Base-by-base conservation (phyloP, 306 rosid species). In the Urtica urens region DNA sequence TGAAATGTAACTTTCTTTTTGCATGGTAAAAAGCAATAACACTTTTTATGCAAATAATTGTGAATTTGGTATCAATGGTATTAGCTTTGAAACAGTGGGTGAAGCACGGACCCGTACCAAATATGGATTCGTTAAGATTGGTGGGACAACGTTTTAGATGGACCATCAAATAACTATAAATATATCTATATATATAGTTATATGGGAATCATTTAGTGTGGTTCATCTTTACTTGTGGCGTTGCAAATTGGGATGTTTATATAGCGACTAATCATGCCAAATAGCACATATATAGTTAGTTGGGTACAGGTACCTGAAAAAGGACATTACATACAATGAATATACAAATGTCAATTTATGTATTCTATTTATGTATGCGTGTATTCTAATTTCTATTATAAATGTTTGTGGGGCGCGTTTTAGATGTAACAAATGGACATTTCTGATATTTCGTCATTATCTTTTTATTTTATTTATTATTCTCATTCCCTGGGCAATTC, bases 31-130 rank as follows among this genome's bases (percentile, higher is more conserved):
- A n/a, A n/a, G n/a, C n/a, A n/a, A n/a, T n/a, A n/a, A n/a, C n/a
- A n/a, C n/a, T n/a, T n/a, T n/a, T n/a, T n/a, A n/a, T n/a, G n/a
- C n/a, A n/a, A 31, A 7, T 7, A 39, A 54, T 54, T 54, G 59
- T 26, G 37, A 41, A 54, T 26, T 25, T 54, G 59, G 41, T 40
- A 23, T 47, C 35, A 18, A n/a, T 39, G 15, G n/a, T 3, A 1
- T 21, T 26, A 49, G 35, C 38, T 49, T 13, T 19, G n/a, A n/a
- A 52, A 24, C 17, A 39, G 40, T 15, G 40, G 22, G 22, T 34
- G 41, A 34, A 38, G 60, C 65, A 55, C 62, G 71, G 71, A 68
- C 65, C 58, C 68, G 72, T 73, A 68, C 79, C 75, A 51, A 59
- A 22, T n/a, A 48, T 51, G 68, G 65, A 63, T 55, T 53, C 27